Evolutionary conservation across 768 basidiomycete genomes (phyloP), one percentile per base, ranked within the genome.

Genomic region (Tremella yokohamensis): DNA sequence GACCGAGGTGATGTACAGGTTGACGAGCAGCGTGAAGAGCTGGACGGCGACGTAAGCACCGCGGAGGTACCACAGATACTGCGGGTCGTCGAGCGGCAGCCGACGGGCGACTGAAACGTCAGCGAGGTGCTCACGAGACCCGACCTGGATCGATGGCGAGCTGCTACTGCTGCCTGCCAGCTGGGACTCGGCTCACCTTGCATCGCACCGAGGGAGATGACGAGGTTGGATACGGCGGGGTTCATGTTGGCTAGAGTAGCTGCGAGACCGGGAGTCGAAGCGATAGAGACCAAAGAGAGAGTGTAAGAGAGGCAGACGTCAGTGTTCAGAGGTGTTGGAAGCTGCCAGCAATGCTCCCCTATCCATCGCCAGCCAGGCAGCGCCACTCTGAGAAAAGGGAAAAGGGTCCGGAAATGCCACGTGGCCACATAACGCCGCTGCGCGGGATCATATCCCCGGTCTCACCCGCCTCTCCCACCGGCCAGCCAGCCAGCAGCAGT

Each of bases 131-230:
- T 52, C 49, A 18, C 18, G 9, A 12, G 19, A 25, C 26, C 18
- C 22, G 26, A 20, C 26, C 39, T 12, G 8, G 11, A 25, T 15
- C 20, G 55, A 40, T n/a, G n/a, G n/a, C n/a, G n/a, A n/a, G n/a
- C n/a, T n/a, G n/a, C n/a, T n/a, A n/a, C n/a, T n/a, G n/a, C n/a
- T n/a, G n/a, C n/a, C n/a, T n/a, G 50, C 48, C 19, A 22, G 42
- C 22, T 24, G 44, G 34, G 49, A 42, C 22, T 2, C 15, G 19
- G 69, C 81, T 49, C 54, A 90, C 90, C 58, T 75, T 96, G 93
- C 93, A 96, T 93, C 62, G 86, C 90, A 51, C 85, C 90, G 64
- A 98, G 87, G 52, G 91, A 94, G 71, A 97, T 83, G 66, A 87
- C 82, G 58, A 98, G 81, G 78, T 89, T 94, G 69, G 86, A 83